Conservation (phyloP, 2,329 filamentous ascomycete species). For the Monascus ruber region DNA sequence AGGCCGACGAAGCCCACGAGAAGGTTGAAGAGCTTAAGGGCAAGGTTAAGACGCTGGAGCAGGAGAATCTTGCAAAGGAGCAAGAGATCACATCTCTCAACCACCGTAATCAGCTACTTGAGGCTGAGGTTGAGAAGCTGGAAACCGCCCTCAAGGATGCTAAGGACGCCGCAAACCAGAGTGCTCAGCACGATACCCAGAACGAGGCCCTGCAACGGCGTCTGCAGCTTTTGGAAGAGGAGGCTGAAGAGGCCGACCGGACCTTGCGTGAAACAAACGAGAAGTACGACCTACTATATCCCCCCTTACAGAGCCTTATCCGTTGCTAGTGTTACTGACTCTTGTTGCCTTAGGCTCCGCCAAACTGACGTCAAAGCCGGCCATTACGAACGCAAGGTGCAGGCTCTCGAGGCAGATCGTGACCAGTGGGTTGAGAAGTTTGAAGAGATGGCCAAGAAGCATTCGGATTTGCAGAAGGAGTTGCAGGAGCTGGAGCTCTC, state of each 20-base stretch:
- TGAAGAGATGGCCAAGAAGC: constrained; percentile 93
- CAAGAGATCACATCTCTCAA: constrained; percentile 94
- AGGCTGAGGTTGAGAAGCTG: constrained; percentile 84
- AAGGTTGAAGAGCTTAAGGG: constrained; percentile 78
- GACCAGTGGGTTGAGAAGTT: constrained; percentile 97
- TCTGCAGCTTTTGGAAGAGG: constrained; percentile 92
- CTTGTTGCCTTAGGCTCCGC: constrained; percentile 59
- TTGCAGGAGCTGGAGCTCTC: constrained; percentile 81
- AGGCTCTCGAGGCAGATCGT: constrained; percentile 82
- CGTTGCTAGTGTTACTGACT: constrained; percentile 2
- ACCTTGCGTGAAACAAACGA: constrained; percentile 94
- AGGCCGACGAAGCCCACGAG: constrained; percentile 73
- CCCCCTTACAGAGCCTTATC: background rate
- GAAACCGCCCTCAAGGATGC: constrained; percentile 72
- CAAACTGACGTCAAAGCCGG: constrained; percentile 99
- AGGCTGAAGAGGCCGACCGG: constrained; percentile 93
- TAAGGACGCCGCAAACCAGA: constrained; percentile 77
- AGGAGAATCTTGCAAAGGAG: constrained; percentile 93
- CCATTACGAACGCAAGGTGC: constrained; percentile 98
- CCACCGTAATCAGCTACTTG: constrained; percentile 89
- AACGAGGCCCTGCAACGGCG: constrained; percentile 86
- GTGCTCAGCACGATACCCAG: constrained; percentile 70
- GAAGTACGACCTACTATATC: constrained; percentile 58
- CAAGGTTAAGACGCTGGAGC: constrained; percentile 82
- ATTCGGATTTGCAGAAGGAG: constrained; percentile 73